A percentile compares a stretch with the other conserved stretches of the same genome.
phyloP scores from a whole-genome alignment of 495 filamentous ascomycete species.

The Daldinia childiae region DNA sequence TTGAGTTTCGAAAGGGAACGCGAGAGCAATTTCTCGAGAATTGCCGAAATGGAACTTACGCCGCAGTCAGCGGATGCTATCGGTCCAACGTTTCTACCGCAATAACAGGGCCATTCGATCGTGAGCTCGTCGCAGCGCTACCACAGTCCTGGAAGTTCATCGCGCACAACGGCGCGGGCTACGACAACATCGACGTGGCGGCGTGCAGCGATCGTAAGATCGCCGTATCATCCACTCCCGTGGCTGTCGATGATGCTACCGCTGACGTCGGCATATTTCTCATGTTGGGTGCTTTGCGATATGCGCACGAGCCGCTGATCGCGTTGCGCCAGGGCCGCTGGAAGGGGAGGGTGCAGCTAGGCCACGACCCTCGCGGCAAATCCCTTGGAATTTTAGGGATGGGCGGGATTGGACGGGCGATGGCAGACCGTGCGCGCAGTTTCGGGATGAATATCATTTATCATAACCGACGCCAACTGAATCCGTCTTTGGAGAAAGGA shows the following conservation, averaged over 20 bases:
- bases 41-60: constrained; percentile 72
- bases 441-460: constrained; percentile 79
- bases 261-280: constrained; percentile 78
- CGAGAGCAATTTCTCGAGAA: constrained; percentile 74
- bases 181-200: constrained; percentile 80
- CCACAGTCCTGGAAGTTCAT: constrained; percentile 78
- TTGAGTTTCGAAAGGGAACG: constrained; percentile 60
- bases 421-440: constrained; percentile 62
- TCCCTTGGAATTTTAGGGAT: constrained; percentile 84
- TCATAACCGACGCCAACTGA: constrained; percentile 70
- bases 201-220: constrained; percentile 72
- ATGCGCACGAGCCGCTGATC: constrained; percentile 68
- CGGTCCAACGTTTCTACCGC: constrained; percentile 75
- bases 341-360: constrained; percentile 58
- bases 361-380: constrained; percentile 77
- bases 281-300: constrained; percentile 73
- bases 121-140: constrained; percentile 70
- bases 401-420: constrained; percentile 80
- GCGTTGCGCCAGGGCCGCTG: constrained; percentile 69
- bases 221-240: constrained; percentile 72
- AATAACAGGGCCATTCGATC: constrained; percentile 75
- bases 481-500: constrained; percentile 57
- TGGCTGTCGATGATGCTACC: constrained; percentile 74
- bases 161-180: constrained; percentile 87
- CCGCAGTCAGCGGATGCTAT: constrained; percentile 74